phyloP scores from a whole-genome alignment of 805 yeast species.

The Yarrowia sp. region DNA sequence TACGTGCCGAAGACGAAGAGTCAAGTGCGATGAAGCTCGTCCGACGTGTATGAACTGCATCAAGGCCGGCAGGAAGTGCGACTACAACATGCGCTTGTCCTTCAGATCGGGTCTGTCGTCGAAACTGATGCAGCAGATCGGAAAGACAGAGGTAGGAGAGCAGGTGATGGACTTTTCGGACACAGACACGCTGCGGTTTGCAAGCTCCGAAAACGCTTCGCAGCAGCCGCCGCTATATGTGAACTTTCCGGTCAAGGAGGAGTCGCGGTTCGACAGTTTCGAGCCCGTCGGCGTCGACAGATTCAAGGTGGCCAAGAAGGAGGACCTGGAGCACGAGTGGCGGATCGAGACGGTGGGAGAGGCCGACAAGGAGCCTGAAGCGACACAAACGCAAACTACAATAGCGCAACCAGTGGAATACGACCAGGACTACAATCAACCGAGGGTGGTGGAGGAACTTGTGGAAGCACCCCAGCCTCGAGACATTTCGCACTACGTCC shows the following conservation, averaged over 20 bases:
- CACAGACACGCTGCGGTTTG: background rate
- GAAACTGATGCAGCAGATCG: constrained; percentile 19
- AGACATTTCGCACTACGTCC: background rate
- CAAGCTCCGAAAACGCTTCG: background rate
- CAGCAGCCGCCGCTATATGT: constrained; percentile 13
- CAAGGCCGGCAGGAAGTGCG: constrained; percentile 22
- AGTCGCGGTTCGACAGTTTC: background rate
- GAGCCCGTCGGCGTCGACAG: background rate
- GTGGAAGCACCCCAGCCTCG: background rate
- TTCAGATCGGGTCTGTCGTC: constrained; percentile 17
- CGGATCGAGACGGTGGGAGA: background rate
- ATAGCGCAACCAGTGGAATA: no score
- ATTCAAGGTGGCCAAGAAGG: background rate
- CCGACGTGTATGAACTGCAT: constrained; percentile 42
- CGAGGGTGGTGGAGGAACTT: background rate
- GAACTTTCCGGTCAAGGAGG: constrained; percentile 10
- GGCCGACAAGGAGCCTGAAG: background rate
- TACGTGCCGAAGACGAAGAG: constrained; percentile 9
- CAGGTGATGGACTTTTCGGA: constrained; percentile 16
- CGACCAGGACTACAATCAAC: background rate
- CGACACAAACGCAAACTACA: no score
- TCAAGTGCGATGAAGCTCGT: constrained; percentile 65
- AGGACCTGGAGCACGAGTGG: constrained; percentile 10
- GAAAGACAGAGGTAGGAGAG: constrained; percentile 5
- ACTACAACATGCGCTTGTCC: constrained; percentile 20